phyloP scores from a whole-genome alignment of 768 basidiomycete species.

The Lactarius psammicola region DNA sequence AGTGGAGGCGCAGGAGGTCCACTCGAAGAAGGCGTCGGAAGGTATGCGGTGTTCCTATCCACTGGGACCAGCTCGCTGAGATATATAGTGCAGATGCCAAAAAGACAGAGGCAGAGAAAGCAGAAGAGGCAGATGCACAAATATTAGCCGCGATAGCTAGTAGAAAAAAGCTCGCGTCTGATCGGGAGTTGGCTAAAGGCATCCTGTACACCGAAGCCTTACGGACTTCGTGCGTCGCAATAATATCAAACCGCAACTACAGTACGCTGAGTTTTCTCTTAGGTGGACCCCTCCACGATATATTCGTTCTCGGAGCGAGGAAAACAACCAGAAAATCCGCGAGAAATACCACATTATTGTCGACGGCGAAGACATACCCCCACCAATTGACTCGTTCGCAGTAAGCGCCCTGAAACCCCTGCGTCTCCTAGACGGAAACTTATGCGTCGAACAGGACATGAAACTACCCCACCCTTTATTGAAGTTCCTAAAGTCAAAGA shows the following conservation, averaged over 20 bases:
- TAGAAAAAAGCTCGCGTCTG: slow-evolving; percentile 87
- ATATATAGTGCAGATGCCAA: slow-evolving; percentile 57
- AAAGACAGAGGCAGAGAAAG: slow-evolving; percentile 85
- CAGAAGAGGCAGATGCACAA: slow-evolving; percentile 85
- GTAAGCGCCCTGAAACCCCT: slow-evolving; percentile 46
- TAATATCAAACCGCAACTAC: not conserved
- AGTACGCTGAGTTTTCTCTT: slow-evolving; percentile 1
- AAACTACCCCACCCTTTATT: slow-evolving; percentile 90
- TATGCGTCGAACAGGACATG: slow-evolving; percentile 70
- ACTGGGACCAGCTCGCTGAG: slow-evolving; percentile 6
- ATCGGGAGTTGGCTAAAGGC: slow-evolving; percentile 89
- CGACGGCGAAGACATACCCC: slow-evolving; percentile 92
- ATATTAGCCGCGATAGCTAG: slow-evolving; percentile 90
- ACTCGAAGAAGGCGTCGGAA: slow-evolving; percentile 75
- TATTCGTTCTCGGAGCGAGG: slow-evolving; percentile 66
- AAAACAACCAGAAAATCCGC: slow-evolving; percentile 69
- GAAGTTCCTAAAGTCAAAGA: slow-evolving; percentile 77
- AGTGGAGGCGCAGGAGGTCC: slow-evolving; percentile 94
- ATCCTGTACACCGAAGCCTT: slow-evolving; percentile 87
- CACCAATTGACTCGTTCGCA: slow-evolving; percentile 86
- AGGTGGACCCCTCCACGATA: slow-evolving; percentile 91
- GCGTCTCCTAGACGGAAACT: slow-evolving; percentile 17
- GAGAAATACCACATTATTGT: slow-evolving; percentile 93
- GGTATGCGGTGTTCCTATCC: slow-evolving; percentile 44
- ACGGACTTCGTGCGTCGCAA: slow-evolving; percentile 66